Percentiles rank a stretch among this genome's conserved stretches.
phyloP scores from a whole-genome alignment of 108 stramenopile species.

The Cyclotella choctawhatcheeana region DNA sequence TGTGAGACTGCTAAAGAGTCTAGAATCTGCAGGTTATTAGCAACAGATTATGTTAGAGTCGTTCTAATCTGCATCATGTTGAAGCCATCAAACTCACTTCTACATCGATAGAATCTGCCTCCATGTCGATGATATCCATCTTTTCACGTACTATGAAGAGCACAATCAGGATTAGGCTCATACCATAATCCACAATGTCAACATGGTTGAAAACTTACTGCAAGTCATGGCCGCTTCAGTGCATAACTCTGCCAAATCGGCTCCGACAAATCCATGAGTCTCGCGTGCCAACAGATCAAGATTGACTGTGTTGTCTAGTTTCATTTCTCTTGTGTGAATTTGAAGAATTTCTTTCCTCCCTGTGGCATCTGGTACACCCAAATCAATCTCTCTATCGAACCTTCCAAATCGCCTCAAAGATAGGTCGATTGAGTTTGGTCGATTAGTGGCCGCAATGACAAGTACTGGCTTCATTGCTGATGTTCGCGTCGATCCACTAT shows the following conservation, averaged over 20 bases:
- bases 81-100: neutral
- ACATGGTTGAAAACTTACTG: no score
- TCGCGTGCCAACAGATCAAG: conserved; percentile 90
- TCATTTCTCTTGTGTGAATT: conserved; percentile 95
- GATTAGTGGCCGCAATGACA: conserved; percentile 97
- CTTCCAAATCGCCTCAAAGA: conserved; percentile 97
- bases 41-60: no score
- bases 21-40: no score
- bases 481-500: no score
- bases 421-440: conserved; percentile 91
- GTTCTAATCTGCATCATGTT: no score
- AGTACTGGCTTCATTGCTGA: conserved; percentile 94
- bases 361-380: conserved; percentile 92
- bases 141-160: neutral
- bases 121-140: neutral
- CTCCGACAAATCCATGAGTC: conserved; percentile 95
- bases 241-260: conserved; percentile 95
- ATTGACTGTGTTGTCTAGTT: conserved; percentile 79
- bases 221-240: conserved; percentile 94
- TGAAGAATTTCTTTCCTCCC: conserved; percentile 94
- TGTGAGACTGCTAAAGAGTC: conserved; percentile 89
- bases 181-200: no score
- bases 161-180: no score
- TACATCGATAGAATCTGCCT: neutral
- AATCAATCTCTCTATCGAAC: conserved; percentile 95